Evolutionary conservation across 2,329 filamentous ascomycete genomes (phyloP), one percentile per base, ranked within the genome.

Genomic region (Elsinoe australis): DNA sequence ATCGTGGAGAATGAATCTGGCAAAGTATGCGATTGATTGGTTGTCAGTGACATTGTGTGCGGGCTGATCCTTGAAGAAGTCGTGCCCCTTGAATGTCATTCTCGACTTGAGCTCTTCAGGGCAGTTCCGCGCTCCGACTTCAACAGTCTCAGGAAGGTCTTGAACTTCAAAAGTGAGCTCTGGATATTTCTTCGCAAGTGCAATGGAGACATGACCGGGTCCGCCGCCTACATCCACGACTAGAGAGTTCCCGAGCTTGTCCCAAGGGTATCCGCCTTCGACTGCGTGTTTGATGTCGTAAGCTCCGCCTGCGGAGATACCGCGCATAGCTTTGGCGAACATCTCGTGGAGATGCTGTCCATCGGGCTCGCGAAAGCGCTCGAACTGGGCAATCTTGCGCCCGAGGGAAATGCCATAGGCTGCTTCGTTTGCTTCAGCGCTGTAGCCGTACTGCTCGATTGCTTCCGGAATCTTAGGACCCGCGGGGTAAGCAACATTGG

Each of bases 61-160:
- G 1, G 60, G 57, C 36, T 64, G 55, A 9, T 53, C 48, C 2
- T 54, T 51, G 53, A 63, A 64, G 54, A 64, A 63, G 46, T 56
- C 54, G 26, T 55, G 50, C 3, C 39, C 45, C 51, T 51, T 49
- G 50, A 55, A 57, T 10, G 41, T 15, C 8, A 58, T 44, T 6
- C 54, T 50, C 9, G 26, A 21, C 31, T 45, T 50, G 31, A 50
- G 31, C 14, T 44, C 36, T 9, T 51, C 49, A 8, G 53, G 52
- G 32, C 53, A 56, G 14, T 51, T 52, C 17, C 52, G 51, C 2
- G 53, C 53, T 15, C 53, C 55, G 7, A 55, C 55, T 9, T 54
- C 52, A 18, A 56, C 55, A 1, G 55, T 55, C 45, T 56, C 54
- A 3, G 54, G 53, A 12, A 57, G 42, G 36, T 57, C 55, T 36